A percentile compares a stretch with the other conserved stretches of the same genome.
Evolutionary conservation across 352 stramenopile genomes (phyloP).

Genomic region (Pythium scleroteichum): DNA sequence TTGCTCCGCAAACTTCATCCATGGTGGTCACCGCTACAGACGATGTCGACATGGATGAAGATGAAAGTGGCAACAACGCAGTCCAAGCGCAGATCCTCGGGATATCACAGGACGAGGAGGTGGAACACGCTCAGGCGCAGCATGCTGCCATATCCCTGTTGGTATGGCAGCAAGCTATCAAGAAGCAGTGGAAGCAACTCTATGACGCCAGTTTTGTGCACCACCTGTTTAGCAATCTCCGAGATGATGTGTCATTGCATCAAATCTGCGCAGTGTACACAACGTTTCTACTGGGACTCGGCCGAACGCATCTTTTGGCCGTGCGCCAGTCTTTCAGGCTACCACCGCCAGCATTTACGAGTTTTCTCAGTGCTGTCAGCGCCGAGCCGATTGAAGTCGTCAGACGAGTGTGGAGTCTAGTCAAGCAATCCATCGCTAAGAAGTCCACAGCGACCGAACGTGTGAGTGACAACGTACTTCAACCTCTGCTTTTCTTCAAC

Average conservation of each 20-base stretch:
- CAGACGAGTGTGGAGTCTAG: constrained; percentile 42
- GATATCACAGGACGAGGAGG: background rate
- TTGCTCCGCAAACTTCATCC: background rate
- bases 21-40: background rate
- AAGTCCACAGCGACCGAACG: constrained; percentile 3
- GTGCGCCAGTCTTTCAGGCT: constrained; percentile 48
- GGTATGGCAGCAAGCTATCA: constrained; percentile 25
- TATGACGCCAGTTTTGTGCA: constrained; percentile 44
- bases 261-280: constrained; percentile 43
- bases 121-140: background rate
- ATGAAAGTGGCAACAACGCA: constrained; percentile 1
- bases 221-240: constrained; percentile 30
- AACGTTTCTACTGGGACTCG: constrained; percentile 43
- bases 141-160: constrained; percentile 12
- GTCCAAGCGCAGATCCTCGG: background rate
- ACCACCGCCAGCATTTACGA: constrained; percentile 42
- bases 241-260: constrained; percentile 12
- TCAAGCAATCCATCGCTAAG: constrained; percentile 27
- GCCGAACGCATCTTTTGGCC: constrained; percentile 45
- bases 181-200: constrained; percentile 47
- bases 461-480: constrained; percentile 27
- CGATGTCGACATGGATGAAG: constrained; percentile 30
- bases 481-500: constrained; percentile 64
- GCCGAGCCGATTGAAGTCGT: constrained; percentile 34
- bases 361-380: constrained; percentile 54